Conservation (phyloP, 1,284 basidiomycete species). For the Cryptococcus neoformans region DNA sequence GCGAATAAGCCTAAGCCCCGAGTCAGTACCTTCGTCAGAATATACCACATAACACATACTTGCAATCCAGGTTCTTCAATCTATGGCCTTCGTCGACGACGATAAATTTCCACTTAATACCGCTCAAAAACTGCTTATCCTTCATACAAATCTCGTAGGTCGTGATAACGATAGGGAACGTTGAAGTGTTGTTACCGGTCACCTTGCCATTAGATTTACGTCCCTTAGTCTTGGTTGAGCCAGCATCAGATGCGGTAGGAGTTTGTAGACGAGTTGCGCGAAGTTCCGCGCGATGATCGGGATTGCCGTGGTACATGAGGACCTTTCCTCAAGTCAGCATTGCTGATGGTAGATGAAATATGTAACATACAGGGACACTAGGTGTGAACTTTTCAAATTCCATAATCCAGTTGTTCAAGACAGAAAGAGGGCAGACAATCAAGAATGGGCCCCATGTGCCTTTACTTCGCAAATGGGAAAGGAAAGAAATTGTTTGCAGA, state of each 20-base stretch:
- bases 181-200: slow-evolving; percentile 30
- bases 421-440: slow-evolving; percentile 86
- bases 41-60: slow-evolving; percentile 30
- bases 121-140: slow-evolving; percentile 65
- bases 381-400: slow-evolving; percentile 86
- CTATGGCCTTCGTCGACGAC: slow-evolving; percentile 96
- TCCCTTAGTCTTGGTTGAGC: slow-evolving; percentile 24
- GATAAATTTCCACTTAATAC: slow-evolving; percentile 84
- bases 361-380: slow-evolving; percentile 51
- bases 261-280: slow-evolving; percentile 55
- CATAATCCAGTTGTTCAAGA: slow-evolving; percentile 85
- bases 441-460: slow-evolving; percentile 76
- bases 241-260: slow-evolving; percentile 24
- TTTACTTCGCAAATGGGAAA: slow-evolving; percentile 78
- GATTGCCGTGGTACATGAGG: slow-evolving; percentile 84
- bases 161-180: slow-evolving; percentile 61
- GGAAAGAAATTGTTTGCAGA: slow-evolving; percentile 88
- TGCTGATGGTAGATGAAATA: not conserved
- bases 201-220: slow-evolving; percentile 23
- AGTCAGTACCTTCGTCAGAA: not conserved
- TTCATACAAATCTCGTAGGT: slow-evolving; percentile 93
- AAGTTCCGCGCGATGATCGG: slow-evolving; percentile 69
- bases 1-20: slow-evolving; percentile 60
- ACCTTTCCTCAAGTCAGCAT: slow-evolving; percentile 47
- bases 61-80: slow-evolving; percentile 88